Evolutionary conservation across 768 basidiomycete species (phyloP).

Genomic region (Cytidiella melzeri): DNA sequence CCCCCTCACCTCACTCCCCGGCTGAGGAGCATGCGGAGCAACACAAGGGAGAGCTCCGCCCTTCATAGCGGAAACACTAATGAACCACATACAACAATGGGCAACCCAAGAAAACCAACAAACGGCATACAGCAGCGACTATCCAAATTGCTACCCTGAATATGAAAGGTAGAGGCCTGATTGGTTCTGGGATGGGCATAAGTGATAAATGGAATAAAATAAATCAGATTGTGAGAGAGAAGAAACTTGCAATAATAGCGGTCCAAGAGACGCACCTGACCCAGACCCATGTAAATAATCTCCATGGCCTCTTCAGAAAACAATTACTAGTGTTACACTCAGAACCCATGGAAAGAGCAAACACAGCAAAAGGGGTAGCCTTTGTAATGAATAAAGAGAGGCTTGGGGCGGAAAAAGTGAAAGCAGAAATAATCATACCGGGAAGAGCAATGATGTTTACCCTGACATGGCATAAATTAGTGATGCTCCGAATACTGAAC

Average conservation of each 20-base stretch:
- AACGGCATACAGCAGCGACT: not conserved
- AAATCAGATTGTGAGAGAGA: conserved; percentile 5
- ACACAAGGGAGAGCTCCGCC: too few relatives aligned
- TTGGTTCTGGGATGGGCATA: not conserved
- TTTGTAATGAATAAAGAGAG: not conserved
- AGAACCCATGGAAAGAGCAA: not conserved
- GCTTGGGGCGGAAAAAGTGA: not conserved
- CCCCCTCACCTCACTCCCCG: too few relatives aligned
- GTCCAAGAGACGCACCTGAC: conserved; percentile 13
- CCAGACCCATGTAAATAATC: not conserved
- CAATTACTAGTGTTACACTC: conserved; percentile 1
- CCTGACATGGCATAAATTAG: conserved; percentile 8
- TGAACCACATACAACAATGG: too few relatives aligned
- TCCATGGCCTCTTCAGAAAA: not conserved
- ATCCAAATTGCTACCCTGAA: conserved; percentile 17
- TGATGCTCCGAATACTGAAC: not conserved
- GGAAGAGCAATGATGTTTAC: conserved; percentile 7
- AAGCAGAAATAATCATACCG: not conserved
- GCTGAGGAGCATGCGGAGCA: too few relatives aligned
- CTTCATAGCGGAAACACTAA: too few relatives aligned
- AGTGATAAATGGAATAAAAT: not conserved
- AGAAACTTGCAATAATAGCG: conserved; percentile 1
- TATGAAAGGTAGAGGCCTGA: conserved; percentile 6
- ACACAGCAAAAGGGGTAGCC: not conserved
- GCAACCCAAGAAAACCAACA: not conserved